Evolutionary conservation across 225 moss, liverwort and hornwort species (phyloP), one percentile per base, ranked within the genome.

Genomic region (Pseudoscleropodium purum): DNA sequence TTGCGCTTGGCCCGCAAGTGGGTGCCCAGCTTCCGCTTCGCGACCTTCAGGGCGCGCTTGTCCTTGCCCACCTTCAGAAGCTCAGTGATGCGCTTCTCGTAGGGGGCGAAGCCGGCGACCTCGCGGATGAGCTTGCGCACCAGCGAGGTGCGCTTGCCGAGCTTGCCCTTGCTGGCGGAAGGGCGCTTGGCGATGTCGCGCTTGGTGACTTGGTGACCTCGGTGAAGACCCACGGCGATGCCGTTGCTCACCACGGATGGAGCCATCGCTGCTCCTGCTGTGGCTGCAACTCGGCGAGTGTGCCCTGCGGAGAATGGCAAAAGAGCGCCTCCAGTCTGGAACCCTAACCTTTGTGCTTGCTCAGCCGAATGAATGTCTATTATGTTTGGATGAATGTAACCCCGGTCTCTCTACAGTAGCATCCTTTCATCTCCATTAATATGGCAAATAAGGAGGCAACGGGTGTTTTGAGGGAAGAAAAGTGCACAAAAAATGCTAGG

Each of bases 41-140:
- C 96, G 4, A 97, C 97, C 84, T 97, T 97, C 30, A 97, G 91
- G 1, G 97, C 97, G 26, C 97, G 93, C 92, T 97, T 97, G 88
- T 97, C 97, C 90, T 97, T 97, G 18, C 96, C 97, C 11, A 96
- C 97, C 92, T 97, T 97, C 75, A 97, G 92, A 54, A 97, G 67
- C 93, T 97, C 97, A 14, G 97, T 97, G 88, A 97, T 97, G 21
- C 96, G 92, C 95, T 97, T 97, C 95, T 97, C 96, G 49, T 97
- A 96, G 4, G 97, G 96, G 2, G 96, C 96, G 51, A 97, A 97
- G n/a, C 95, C 95, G 12, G 89, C 94, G 74, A 97, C 97, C 90
- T 97, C 96, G 18, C 97, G 94, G 80, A 97, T 97, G 78, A 97
- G 92, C 80, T 93, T 91, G 91, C 96, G 94, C 43, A 97, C 97